phyloP scores from a whole-genome alignment of 2,329 filamentous ascomycete species.

The Lachnellula arida region DNA sequence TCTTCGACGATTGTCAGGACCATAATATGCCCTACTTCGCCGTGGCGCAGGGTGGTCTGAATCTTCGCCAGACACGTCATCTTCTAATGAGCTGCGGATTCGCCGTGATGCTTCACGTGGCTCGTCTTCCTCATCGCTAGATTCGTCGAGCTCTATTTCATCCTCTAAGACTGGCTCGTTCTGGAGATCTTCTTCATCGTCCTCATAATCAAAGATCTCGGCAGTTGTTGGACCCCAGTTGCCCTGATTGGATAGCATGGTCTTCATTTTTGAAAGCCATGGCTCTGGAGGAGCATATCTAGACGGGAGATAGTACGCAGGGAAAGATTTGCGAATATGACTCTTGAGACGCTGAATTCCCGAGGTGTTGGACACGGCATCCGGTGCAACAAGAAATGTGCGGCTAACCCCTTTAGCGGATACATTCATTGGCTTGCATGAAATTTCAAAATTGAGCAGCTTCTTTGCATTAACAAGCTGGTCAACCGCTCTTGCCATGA shows the following conservation, averaged over 20 bases:
- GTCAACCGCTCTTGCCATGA: constrained; percentile 22
- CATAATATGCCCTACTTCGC: too few relatives aligned
- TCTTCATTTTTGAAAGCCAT: constrained; percentile 19
- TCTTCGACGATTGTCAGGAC: too few relatives aligned
- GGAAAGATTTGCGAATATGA: constrained; percentile 18
- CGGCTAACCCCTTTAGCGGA: constrained; percentile 8
- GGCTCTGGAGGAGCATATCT: constrained; percentile 20
- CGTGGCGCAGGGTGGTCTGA: too few relatives aligned
- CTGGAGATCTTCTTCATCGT: not conserved
- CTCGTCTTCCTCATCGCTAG: too few relatives aligned
- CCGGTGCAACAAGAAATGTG: constrained; percentile 16
- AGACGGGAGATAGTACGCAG: constrained; percentile 26
- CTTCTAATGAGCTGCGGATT: too few relatives aligned
- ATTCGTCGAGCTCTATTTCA: too few relatives aligned
- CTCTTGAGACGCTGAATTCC: constrained; percentile 18
- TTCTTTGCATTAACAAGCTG: constrained; percentile 18
- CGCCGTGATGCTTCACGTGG: too few relatives aligned
- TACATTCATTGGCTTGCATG: constrained; percentile 5
- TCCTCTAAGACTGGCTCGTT: too few relatives aligned
- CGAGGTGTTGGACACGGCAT: constrained; percentile 5
- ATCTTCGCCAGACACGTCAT: too few relatives aligned
- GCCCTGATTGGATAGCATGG: not conserved
- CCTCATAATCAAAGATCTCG: not conserved
- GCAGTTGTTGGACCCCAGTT: not conserved
- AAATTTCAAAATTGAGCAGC: constrained; percentile 12